These are phyloP conservation scores for Coriolopsis trogii DNA, from an alignment of 1,284 basidiomycete species.

Conservation along the genomic window DNA sequence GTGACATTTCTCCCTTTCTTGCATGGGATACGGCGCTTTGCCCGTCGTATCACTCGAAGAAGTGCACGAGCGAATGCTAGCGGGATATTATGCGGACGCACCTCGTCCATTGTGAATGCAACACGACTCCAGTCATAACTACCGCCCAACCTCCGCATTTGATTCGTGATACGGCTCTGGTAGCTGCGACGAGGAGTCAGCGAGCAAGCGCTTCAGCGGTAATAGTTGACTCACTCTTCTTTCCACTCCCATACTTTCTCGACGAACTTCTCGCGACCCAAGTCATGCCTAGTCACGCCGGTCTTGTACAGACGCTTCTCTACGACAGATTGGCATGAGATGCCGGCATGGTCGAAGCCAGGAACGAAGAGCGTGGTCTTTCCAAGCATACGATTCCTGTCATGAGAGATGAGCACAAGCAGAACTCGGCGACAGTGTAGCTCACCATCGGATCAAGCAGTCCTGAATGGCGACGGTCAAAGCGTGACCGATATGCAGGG, in stretches of 20 bases:
- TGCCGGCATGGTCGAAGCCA: slow-evolving; percentile 98
- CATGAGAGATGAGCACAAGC: neutral
- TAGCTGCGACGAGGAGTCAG: slow-evolving; percentile 59
- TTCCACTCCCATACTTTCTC: slow-evolving; percentile 97
- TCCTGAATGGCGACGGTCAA: slow-evolving; percentile 95
- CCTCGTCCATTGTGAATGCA: slow-evolving; percentile 96
- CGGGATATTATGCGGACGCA: slow-evolving; percentile 36
- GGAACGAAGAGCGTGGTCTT: slow-evolving; percentile 91
- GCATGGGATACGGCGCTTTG: too few relatives aligned
- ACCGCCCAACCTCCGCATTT: slow-evolving; percentile 89
- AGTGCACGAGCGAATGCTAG: too few relatives aligned
- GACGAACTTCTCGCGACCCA: slow-evolving; percentile 92
- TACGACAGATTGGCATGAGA: slow-evolving; percentile 98
- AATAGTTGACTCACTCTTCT: slow-evolving; percentile 70
- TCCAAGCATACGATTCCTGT: slow-evolving; percentile 96
- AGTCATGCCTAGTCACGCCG: slow-evolving; percentile 88
- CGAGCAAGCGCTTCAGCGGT: neutral
- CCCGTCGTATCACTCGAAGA: too few relatives aligned
- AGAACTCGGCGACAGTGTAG: slow-evolving; percentile 13
- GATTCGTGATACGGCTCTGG: slow-evolving; percentile 88
- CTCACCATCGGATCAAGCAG: slow-evolving; percentile 82
- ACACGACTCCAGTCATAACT: slow-evolving; percentile 94
- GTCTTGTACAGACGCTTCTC: slow-evolving; percentile 91
- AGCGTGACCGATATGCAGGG: slow-evolving; percentile 95
- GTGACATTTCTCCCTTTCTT: too few relatives aligned